Evolutionary conservation across 1,284 basidiomycete species (phyloP).

Genomic region (Erythrobasidium hasegawianum): DNA sequence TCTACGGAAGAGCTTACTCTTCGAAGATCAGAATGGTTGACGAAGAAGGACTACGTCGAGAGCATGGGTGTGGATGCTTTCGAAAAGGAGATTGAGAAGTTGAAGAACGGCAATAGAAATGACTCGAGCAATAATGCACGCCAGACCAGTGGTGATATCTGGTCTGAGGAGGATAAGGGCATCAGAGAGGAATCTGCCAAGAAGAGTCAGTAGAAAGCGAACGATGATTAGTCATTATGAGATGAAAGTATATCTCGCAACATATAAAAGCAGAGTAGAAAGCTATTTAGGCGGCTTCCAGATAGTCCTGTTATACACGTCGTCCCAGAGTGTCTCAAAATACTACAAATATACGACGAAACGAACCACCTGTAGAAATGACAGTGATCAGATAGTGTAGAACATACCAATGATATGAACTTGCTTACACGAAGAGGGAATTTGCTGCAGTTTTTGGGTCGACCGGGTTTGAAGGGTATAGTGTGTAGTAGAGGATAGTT

Average conservation of each 20-base stretch:
- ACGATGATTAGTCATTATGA: too few relatives aligned
- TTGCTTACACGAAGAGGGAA: not conserved
- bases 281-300: too few relatives aligned
- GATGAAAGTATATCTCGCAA: too few relatives aligned
- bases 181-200: not conserved
- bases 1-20: slow-evolving; percentile 17
- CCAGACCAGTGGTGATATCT: not conserved
- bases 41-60: slow-evolving; percentile 28
- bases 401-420: too few relatives aligned
- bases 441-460: slow-evolving; percentile 8
- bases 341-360: too few relatives aligned
- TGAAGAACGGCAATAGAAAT: not conserved
- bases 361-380: too few relatives aligned
- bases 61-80: slow-evolving; percentile 5
- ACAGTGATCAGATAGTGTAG: too few relatives aligned
- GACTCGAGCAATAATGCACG: not conserved
- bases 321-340: too few relatives aligned
- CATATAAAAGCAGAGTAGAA: too few relatives aligned
- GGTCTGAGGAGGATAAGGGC: slow-evolving; percentile 1
- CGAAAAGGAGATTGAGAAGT: slow-evolving; percentile 9
- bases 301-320: too few relatives aligned
- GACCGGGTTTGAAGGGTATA: too few relatives aligned
- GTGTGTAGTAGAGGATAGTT: not conserved
- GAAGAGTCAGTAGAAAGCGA: slow-evolving; percentile 3
- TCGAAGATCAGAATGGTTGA: slow-evolving; percentile 1